Conservation (phyloP, 805 yeast genomes). For the Metschnikowia gelsemii region DNA sequence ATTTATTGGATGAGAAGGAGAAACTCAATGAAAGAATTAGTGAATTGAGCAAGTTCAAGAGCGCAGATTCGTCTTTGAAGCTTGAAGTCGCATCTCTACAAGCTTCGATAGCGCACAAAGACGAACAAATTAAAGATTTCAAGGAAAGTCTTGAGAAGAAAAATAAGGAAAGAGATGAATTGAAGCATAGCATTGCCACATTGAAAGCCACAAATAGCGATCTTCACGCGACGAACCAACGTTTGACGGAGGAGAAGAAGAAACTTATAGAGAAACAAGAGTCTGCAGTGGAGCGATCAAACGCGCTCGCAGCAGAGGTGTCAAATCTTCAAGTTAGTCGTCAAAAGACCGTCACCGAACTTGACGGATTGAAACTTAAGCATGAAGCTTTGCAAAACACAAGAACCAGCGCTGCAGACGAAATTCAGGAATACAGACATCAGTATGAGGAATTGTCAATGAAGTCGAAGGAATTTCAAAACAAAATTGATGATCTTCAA, state of each 20-base stretch:
- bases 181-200: constrained; percentile 39
- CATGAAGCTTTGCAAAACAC: constrained; percentile 35
- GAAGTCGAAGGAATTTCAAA: constrained; percentile 63
- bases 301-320: constrained; percentile 35
- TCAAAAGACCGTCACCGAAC: constrained; percentile 38
- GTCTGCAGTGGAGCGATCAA: constrained; percentile 28
- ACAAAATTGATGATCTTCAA: constrained; percentile 63
- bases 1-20: constrained; percentile 31
- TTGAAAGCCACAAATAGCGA: constrained; percentile 44
- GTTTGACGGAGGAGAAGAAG: constrained; percentile 39
- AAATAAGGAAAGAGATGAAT: constrained; percentile 39
- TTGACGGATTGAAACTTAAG: constrained; percentile 41
- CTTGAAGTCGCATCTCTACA: constrained; percentile 49
- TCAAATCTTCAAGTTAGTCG: constrained; percentile 44
- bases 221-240: constrained; percentile 34
- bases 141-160: constrained; percentile 31
- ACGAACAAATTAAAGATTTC: constrained; percentile 38
- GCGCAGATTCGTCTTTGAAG: constrained; percentile 46
- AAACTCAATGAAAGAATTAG: constrained; percentile 34
- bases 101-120: constrained; percentile 46
- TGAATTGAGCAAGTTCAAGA: constrained; percentile 31
- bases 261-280: constrained; percentile 45
- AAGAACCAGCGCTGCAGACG: constrained; percentile 39
- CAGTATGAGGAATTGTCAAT: constrained; percentile 72
- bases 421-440: constrained; percentile 47